Conservation (phyloP, 495 filamentous ascomycete species). For the Penicillium soppii region DNA sequence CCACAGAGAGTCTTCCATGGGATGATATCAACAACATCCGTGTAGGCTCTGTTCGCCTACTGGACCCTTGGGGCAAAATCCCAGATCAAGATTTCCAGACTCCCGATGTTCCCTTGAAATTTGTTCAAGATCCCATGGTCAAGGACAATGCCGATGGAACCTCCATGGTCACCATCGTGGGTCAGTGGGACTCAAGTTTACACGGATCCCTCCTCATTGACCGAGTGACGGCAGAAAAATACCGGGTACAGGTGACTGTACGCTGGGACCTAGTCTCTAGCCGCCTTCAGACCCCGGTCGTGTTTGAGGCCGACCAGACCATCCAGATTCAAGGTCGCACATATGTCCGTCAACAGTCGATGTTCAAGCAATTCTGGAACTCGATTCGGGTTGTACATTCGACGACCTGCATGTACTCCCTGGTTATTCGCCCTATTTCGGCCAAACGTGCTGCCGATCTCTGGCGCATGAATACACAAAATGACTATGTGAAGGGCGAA, state of each 20-base stretch:
- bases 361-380: constrained; percentile 87
- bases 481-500: constrained; percentile 93
- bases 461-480: constrained; percentile 94
- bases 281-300: constrained; percentile 77
- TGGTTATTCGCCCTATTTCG: constrained; percentile 80
- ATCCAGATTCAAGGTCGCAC: constrained; percentile 82
- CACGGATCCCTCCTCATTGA: constrained; percentile 89
- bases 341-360: constrained; percentile 78
- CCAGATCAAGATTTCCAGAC: constrained; percentile 71
- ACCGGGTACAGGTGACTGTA: constrained; percentile 83
- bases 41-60: constrained; percentile 74
- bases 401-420: constrained; percentile 77
- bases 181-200: constrained; percentile 95
- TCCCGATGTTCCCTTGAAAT: constrained; percentile 73
- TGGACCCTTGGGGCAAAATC: constrained; percentile 81
- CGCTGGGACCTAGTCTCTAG: constrained; percentile 79
- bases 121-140: constrained; percentile 70
- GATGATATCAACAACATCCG: constrained; percentile 71
- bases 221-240: constrained; percentile 83
- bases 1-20: constrained; percentile 84
- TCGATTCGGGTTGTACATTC: constrained; percentile 83
- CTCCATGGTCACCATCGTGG: constrained; percentile 77
- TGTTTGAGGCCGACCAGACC: constrained; percentile 75
- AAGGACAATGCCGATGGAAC: constrained; percentile 87
- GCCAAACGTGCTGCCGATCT: constrained; percentile 89